Evolutionary conservation across 176 grass and related monocot species (phyloP), one percentile per base, ranked within the genome.

Genomic region (Cenchrus americanus): DNA sequence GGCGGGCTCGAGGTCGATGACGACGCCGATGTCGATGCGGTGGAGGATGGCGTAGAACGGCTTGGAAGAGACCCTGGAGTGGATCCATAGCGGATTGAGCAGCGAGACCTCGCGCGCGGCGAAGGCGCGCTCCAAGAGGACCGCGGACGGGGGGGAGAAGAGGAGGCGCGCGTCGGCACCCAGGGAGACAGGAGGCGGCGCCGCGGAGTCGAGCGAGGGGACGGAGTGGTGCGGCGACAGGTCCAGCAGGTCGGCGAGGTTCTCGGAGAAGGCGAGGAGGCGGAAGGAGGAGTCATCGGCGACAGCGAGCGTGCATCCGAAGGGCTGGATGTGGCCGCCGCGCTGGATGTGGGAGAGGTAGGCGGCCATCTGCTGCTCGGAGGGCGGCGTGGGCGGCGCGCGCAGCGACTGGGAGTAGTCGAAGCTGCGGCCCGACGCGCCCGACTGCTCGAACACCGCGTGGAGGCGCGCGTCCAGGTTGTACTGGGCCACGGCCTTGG

Each of bases 341-440:
- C 93, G 93, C 87, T 96, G 93, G 84, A 99, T 99, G 90, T 80
- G 92, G 19, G 96, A 99, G 61, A 99, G 88, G 83, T 99, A 99
- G 4, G 91, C 93, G 10, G 93, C 90, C 87, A 99, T 99, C 93
- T 96, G 96, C 83, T 96, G 91, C 87, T 96, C 93, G 22, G 91
- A 81, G 50, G 82, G 87, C 19, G 87, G 85, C 32, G 87, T 91
- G 75, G 91, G 76, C 51, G 93, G 78, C 19, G 83, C 83, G n/a
- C 82, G 89, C 75, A 96, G 69, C 71, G 96, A 94, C 83, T 96
- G 91, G 19, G 96, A 96, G 86, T 99, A 99, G 83, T 99, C 89
- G 82, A 99, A 99, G 81, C 91, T 96, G 59, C 77, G 72, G 12
- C 96, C 93, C 10, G 89, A 92, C 64, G 94, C 91, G n/a, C 96